phyloP scores from a whole-genome alignment of 2,329 filamentous ascomycete genomes.

The Leptographium wingfieldii region DNA sequence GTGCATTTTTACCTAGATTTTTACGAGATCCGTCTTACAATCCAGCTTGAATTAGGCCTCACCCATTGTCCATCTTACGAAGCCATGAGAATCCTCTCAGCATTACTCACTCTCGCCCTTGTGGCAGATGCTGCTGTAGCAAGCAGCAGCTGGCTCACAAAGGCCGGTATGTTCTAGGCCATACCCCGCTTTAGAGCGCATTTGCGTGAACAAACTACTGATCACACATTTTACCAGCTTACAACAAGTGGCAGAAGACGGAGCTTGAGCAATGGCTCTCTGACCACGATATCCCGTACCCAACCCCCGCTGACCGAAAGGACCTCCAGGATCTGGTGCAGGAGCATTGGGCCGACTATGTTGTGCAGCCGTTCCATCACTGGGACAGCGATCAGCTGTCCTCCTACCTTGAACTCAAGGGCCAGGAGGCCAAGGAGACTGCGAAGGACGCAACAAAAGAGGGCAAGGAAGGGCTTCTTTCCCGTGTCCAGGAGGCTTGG shows the following conservation, averaged over 20 bases:
- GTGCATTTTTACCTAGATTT: not conserved
- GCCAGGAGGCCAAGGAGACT: conserved; percentile 53
- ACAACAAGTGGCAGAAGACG: conserved; percentile 98
- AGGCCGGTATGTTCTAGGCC: conserved; percentile 52
- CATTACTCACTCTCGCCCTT: conserved; percentile 58
- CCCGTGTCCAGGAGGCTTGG: conserved; percentile 61
- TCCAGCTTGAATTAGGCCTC: not conserved
- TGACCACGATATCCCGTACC: conserved; percentile 83
- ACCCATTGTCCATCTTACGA: not conserved
- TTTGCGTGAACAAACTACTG: not conserved
- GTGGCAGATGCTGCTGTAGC: conserved; percentile 53
- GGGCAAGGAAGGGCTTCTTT: conserved; percentile 55
- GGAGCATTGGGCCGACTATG: conserved; percentile 73
- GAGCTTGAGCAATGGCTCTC: conserved; percentile 95
- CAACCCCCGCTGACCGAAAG: conserved; percentile 81
- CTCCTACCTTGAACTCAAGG: conserved; percentile 57
- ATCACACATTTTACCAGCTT: conserved; percentile 41
- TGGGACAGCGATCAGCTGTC: conserved; percentile 62
- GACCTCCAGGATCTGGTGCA: conserved; percentile 87
- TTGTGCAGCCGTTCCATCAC: conserved; percentile 60
- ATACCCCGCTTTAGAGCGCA: not conserved
- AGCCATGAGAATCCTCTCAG: conserved; percentile 58
- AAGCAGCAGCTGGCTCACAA: conserved; percentile 76
- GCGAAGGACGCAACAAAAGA: conserved; percentile 52
- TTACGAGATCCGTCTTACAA: not conserved